A percentile compares a stretch with the other conserved stretches of the same genome.
Evolutionary conservation across 768 basidiomycete genomes (phyloP).

Genomic region (Hygrophoropsis aurantiaca): DNA sequence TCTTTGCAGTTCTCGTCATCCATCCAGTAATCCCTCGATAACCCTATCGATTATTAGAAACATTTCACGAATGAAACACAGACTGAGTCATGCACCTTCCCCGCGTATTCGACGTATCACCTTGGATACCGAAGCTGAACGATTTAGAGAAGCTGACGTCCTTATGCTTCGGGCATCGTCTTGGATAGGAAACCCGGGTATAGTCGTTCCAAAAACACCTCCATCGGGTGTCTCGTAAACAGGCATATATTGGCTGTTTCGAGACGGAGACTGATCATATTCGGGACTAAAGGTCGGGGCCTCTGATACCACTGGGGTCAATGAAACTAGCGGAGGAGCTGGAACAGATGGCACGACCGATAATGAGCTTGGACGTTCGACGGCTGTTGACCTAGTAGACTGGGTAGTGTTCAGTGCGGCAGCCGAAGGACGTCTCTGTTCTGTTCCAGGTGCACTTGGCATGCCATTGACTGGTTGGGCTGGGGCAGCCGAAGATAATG

Average conservation of each 20-base stretch:
- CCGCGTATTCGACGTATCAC: conserved; percentile 88
- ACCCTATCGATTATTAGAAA: conserved; percentile 43
- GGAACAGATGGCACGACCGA: conserved; percentile 49
- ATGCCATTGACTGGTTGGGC: conserved; percentile 33
- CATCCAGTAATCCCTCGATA: conserved; percentile 98
- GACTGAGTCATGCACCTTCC: conserved; percentile 56
- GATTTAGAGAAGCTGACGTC: conserved; percentile 67
- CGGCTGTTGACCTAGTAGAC: conserved; percentile 44
- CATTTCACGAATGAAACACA: conserved; percentile 1
- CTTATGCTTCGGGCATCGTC: conserved; percentile 89
- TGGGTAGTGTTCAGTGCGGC: conserved; percentile 41
- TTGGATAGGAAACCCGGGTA: conserved; percentile 90
- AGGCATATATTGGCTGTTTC: conserved; percentile 49
- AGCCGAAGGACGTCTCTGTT: conserved; percentile 63
- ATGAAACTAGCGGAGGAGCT: conserved; percentile 81
- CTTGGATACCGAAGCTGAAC: conserved; percentile 84
- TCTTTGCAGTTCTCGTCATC: conserved; percentile 94
- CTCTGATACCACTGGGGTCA: conserved; percentile 84
- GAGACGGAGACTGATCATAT: conserved; percentile 58
- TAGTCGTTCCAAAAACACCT: conserved; percentile 65
- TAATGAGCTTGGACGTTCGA: conserved; percentile 62
- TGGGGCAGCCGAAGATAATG: conserved; percentile 53
- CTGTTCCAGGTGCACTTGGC: conserved; percentile 32
- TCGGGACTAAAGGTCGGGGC: conserved; percentile 68
- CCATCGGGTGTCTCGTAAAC: conserved; percentile 56